Base-by-base conservation (phyloP, 305 asterid genomes). In the Nicotiana rustica region DNA sequence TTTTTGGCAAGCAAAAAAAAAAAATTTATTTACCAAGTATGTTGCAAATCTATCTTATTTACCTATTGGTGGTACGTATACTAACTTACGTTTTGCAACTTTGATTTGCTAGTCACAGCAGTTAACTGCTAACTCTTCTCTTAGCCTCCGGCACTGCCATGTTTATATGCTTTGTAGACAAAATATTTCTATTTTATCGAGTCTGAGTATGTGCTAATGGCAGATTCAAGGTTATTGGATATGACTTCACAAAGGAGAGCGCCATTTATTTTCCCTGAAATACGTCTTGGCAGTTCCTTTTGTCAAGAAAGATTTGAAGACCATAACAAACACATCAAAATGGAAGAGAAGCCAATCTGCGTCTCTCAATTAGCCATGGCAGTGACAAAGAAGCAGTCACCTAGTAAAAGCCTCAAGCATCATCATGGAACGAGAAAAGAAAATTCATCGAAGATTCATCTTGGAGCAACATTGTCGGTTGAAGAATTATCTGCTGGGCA, bases 171-270 rank as follows among this genome's bases (percentile, higher is more conserved):
- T 55, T 25, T 14, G 3, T 52, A 6, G 31, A 25, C 38, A 38
- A 78, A 57, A 17, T 75, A 29, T 52, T 6, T 25, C 5, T 19
- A 3, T 18, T 18, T 60, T 9, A 7, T 60, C 1, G 66, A 60
- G 66, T 60, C 1, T 7, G 13, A 60, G 4, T 61, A 19, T 61
- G 8, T 70, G 78, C 25, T 6, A 10, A 52, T 76, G 78, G 67
- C 89, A 89, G 92, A 91, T 81, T 85, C 91, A 7, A 38, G 85
- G 35, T 88, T 87, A 35, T 77, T 70, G 25, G 82, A 88, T 10
- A 71, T 84, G 29, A 85, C 83, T 86, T 68, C 83, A 80, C 79
- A 87, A 17, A 86, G 67, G n/a, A 75, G 67, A 55, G 60, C 83
- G 10, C 81, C 90, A 15, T 68, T 84, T 61, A 60, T 84, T 57